These are phyloP conservation scores for Tolypocladium tundrense DNA, from an alignment of 2,329 filamentous ascomycete genomes.

Conservation along the genomic window DNA sequence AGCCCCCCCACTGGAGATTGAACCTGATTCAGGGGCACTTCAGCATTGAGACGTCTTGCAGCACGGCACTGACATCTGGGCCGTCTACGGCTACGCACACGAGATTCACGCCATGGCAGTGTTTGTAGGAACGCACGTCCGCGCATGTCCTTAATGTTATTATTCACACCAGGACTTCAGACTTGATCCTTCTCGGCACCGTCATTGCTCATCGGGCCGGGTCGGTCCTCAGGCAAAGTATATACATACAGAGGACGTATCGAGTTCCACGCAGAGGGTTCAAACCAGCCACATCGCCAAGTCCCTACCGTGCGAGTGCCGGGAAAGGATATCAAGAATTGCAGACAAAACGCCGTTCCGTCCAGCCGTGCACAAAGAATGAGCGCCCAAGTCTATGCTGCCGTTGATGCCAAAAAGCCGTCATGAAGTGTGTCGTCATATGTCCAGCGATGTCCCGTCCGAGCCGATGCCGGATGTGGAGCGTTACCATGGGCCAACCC, in stretches of 20 bases:
- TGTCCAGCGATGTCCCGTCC: conserved; percentile 15
- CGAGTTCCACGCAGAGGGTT: background rate
- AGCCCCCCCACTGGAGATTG: background rate
- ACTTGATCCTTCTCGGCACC: no score
- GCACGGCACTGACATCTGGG: no score
- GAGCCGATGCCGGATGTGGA: background rate
- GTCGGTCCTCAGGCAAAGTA: background rate
- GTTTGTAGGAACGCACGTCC: no score
- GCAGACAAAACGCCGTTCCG: conserved; percentile 21
- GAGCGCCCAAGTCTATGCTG: conserved; percentile 25
- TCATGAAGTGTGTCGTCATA: conserved; percentile 22
- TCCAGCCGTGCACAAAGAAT: conserved; percentile 17
- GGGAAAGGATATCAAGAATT: conserved; percentile 19
- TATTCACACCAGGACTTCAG: no score
- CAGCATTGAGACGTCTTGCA: no score
- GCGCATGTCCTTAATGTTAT: no score
- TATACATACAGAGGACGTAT: background rate
- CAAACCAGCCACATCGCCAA: conserved; percentile 1
- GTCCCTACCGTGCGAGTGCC: conserved; percentile 3
- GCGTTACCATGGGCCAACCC: conserved; percentile 50
- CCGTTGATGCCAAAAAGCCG: conserved; percentile 22
- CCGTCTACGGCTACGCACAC: no score
- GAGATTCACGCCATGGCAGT: no score
- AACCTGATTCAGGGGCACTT: no score
- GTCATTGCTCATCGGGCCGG: no score